A percentile compares a stretch with the other conserved stretches of the same genome.
Evolutionary conservation across 108 stramenopile genomes (phyloP).

Genomic region (Cyclostephanos tholiformis): DNA sequence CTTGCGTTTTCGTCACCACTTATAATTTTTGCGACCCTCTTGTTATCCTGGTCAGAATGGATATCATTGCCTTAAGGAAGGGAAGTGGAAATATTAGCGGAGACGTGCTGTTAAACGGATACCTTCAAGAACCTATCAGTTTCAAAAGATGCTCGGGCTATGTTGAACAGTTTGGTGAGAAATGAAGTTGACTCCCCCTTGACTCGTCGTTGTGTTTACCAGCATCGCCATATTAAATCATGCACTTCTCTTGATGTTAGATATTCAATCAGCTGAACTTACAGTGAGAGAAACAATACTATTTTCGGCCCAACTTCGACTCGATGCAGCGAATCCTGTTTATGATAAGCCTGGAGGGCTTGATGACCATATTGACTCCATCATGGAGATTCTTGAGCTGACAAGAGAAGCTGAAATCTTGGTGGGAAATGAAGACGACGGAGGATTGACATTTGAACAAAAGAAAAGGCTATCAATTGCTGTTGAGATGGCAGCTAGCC

Average conservation of each 20-base stretch:
- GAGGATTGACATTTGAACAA: slow-evolving; percentile 77
- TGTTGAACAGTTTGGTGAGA: slow-evolving; percentile 71
- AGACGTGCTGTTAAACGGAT: slow-evolving; percentile 56
- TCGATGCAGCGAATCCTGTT: slow-evolving; percentile 41
- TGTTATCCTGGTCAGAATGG: slow-evolving; percentile 24
- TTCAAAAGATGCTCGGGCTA: slow-evolving; percentile 65
- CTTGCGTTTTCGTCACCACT: background rate
- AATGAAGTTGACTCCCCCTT: background rate
- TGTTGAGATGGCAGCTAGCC: slow-evolving; percentile 79
- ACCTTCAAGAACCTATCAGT: slow-evolving; percentile 35
- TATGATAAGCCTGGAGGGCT: slow-evolving; percentile 26
- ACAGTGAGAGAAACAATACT: slow-evolving; percentile 72
- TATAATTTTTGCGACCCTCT: background rate
- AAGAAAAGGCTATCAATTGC: slow-evolving; percentile 77
- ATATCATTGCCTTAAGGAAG: slow-evolving; percentile 56
- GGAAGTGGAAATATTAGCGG: slow-evolving; percentile 51
- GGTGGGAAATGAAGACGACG: slow-evolving; percentile 57
- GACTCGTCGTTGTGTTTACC: background rate
- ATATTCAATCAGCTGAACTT: slow-evolving; percentile 63
- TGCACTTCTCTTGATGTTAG: background rate
- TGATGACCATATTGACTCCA: slow-evolving; percentile 50
- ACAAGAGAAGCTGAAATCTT: slow-evolving; percentile 50
- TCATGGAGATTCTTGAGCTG: slow-evolving; percentile 70
- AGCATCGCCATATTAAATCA: background rate
- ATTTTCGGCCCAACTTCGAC: slow-evolving; percentile 71